Conservation (phyloP, 768 basidiomycete genomes). For the Aureoboletus auriporus region DNA sequence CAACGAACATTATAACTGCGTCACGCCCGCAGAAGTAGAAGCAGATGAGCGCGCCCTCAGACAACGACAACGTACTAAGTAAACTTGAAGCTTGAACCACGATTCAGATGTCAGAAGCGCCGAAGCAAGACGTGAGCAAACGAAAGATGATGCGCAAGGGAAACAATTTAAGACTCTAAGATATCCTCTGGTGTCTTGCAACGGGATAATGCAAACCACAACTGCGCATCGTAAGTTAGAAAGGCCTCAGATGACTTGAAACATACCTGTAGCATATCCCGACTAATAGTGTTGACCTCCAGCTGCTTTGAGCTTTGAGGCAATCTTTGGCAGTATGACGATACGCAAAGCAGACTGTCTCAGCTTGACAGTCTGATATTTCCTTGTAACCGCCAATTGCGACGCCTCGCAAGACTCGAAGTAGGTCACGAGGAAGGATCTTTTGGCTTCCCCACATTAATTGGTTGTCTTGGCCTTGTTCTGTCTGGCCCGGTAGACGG, state of each 20-base stretch:
- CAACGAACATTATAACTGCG: too few relatives aligned
- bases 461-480: slow-evolving; percentile 29
- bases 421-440: slow-evolving; percentile 11
- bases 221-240: slow-evolving; percentile 38
- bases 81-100: too few relatives aligned
- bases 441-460: slow-evolving; percentile 26
- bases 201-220: slow-evolving; percentile 75
- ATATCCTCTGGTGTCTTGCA: slow-evolving; percentile 68
- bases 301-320: slow-evolving; percentile 45
- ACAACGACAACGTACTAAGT: too few relatives aligned
- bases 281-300: slow-evolving; percentile 29
- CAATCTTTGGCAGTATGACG: slow-evolving; percentile 85
- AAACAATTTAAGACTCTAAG: slow-evolving; percentile 61
- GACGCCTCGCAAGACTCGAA: slow-evolving; percentile 25
- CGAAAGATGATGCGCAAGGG: slow-evolving; percentile 90
- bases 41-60: too few relatives aligned
- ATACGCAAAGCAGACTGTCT: slow-evolving; percentile 84
- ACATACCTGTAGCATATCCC: slow-evolving; percentile 73
- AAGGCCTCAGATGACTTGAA: neutral
- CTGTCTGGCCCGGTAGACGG: slow-evolving; percentile 8
- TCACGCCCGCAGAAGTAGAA: too few relatives aligned
- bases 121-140: slow-evolving; percentile 85
- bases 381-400: slow-evolving; percentile 18
- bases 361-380: slow-evolving; percentile 48
- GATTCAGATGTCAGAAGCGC: too few relatives aligned